Percentiles rank a stretch among this genome's conserved stretches.
phyloP scores from a whole-genome alignment of 441 rosid genomes.

The Francoa sonchifolia region DNA sequence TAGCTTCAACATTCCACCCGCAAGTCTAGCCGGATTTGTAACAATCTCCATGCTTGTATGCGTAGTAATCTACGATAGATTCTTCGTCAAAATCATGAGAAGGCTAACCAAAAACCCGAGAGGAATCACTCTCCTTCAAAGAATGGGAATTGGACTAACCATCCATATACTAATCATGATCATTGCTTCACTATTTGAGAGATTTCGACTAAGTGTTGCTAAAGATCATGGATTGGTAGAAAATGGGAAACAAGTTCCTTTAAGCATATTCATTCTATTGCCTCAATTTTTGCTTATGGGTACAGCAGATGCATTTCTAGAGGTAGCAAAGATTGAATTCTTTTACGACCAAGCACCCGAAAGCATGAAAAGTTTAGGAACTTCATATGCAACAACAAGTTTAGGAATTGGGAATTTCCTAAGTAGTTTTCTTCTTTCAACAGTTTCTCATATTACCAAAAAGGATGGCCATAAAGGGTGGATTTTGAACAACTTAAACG shows the following conservation, averaged over 20 bases:
- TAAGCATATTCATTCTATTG: constrained; percentile 55
- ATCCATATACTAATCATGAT: constrained; percentile 55
- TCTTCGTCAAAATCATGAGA: constrained; percentile 25
- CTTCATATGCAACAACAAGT: constrained; percentile 44
- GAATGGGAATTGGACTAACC: constrained; percentile 67
- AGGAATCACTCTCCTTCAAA: constrained; percentile 71
- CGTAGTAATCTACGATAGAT: constrained; percentile 52
- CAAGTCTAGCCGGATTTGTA: constrained; percentile 54
- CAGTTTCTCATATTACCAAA: constrained; percentile 45
- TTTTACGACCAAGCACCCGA: constrained; percentile 94
- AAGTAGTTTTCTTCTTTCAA: constrained; percentile 61
- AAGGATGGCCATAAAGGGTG: constrained; percentile 43
- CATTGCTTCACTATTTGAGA: constrained; percentile 42
- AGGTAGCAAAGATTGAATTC: constrained; percentile 72
- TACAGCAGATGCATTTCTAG: constrained; percentile 64
- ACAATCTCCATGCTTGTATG: constrained; percentile 56
- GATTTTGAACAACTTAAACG: constrained; percentile 75
- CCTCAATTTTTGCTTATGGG: constrained; percentile 87
- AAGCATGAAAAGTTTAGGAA: constrained; percentile 84
- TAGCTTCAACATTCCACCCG: constrained; percentile 57
- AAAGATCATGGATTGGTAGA: constrained; percentile 37
- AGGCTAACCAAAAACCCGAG: too few species aligned
- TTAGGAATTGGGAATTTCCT: constrained; percentile 62
- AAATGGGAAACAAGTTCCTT: constrained; percentile 37
- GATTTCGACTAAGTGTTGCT: constrained; percentile 44